Conservation (phyloP, 768 basidiomycete genomes). For the Phylloporus sp. region DNA sequence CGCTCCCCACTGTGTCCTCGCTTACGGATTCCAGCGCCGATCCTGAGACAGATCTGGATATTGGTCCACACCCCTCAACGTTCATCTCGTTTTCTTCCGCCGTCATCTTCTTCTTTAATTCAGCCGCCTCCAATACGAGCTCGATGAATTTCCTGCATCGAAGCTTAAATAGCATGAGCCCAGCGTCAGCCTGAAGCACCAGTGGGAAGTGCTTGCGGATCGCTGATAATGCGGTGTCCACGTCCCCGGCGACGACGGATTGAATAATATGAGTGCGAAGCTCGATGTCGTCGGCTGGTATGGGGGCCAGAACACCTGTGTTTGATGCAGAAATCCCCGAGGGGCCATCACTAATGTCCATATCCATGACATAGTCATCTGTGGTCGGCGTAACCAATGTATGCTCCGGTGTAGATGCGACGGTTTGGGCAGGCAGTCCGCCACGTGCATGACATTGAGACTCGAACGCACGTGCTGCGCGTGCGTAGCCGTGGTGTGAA, state of each 20-base stretch:
- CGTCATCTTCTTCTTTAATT: constrained; percentile 61
- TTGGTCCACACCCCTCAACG: constrained; percentile 22
- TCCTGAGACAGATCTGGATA: constrained; percentile 25
- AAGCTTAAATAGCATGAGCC: constrained; percentile 75
- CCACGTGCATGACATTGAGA: constrained; percentile 38
- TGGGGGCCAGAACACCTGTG: constrained; percentile 9
- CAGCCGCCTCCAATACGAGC: constrained; percentile 67
- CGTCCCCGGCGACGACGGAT: constrained; percentile 63
- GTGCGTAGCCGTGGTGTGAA: constrained; percentile 78
- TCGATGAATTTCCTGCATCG: constrained; percentile 85
- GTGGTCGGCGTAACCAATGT: constrained; percentile 6
- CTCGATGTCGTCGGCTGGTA: constrained; percentile 53
- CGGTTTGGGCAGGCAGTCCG: constrained; percentile 17
- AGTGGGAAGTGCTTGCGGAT: constrained; percentile 54
- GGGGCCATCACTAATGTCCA: constrained; percentile 34
- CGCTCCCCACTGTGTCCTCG: constrained; percentile 34
- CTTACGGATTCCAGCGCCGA: constrained; percentile 26
- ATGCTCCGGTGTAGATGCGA: constrained; percentile 1
- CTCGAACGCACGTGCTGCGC: constrained; percentile 65
- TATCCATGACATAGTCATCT: constrained; percentile 46
- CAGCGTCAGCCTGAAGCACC: constrained; percentile 64
- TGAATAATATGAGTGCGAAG: constrained; percentile 68
- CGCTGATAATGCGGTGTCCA: constrained; percentile 62
- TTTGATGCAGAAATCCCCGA: constrained; percentile 9
- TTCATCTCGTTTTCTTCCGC: constrained; percentile 35